A percentile compares a stretch with the other conserved stretches of the same genome.
phyloP scores from a whole-genome alignment of 2,329 filamentous ascomycete genomes.

The Xylariomycetidae sp. region DNA sequence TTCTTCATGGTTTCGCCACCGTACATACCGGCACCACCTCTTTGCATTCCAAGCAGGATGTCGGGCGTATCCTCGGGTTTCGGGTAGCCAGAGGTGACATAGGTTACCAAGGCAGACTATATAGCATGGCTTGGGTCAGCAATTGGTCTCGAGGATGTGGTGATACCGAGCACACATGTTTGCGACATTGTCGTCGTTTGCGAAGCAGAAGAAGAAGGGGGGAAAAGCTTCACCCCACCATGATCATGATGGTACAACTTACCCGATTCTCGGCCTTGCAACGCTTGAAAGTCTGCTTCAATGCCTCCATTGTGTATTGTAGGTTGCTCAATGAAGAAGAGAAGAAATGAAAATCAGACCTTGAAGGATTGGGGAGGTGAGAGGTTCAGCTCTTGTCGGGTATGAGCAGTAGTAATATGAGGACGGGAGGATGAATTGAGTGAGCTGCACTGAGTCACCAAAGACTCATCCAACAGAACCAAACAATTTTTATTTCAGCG shows the following conservation, averaged over 20 bases:
- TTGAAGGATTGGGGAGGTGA: not conserved
- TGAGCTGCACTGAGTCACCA: too few relatives aligned
- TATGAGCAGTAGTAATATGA: too few relatives aligned
- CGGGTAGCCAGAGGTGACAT: constrained; percentile 93
- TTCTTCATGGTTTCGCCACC: too few relatives aligned
- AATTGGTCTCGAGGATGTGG: too few relatives aligned
- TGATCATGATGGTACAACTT: constrained; percentile 20
- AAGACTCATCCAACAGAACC: too few relatives aligned
- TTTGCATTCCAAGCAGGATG: constrained; percentile 84
- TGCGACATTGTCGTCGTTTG: too few relatives aligned
- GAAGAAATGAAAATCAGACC: not conserved
- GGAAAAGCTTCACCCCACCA: too few relatives aligned
- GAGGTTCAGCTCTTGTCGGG: too few relatives aligned
- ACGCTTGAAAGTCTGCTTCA: constrained; percentile 55
- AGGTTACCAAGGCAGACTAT: constrained; percentile 83
- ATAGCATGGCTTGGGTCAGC: constrained; percentile 11
- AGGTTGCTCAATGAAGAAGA: constrained; percentile 9
- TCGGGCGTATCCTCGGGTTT: constrained; percentile 75
- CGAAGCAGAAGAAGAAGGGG: too few relatives aligned
- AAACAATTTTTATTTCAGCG: too few relatives aligned
- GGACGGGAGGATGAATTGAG: too few relatives aligned
- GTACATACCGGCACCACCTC: constrained; percentile 75
- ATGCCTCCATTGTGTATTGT: constrained; percentile 45
- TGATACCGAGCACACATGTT: too few relatives aligned
- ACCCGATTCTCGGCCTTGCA: constrained; percentile 58